These are phyloP conservation scores for Perkinsus chesapeaki DNA, from an alignment of 169 alveolate genomes.

Conservation along the genomic window DNA sequence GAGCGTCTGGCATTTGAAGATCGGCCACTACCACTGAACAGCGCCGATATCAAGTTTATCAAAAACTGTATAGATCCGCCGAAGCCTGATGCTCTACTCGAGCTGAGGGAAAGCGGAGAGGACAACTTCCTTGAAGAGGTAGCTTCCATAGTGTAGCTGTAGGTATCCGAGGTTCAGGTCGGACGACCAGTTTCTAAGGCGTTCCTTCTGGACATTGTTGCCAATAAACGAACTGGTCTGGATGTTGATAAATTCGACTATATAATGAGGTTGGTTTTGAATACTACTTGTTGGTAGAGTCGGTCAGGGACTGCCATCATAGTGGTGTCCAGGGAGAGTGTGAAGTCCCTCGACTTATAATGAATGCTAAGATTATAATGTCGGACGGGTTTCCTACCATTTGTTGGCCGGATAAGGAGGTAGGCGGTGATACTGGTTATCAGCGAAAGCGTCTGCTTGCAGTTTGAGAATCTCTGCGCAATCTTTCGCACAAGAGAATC, in stretches of 20 bases:
- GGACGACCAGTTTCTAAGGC: background rate
- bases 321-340: slow-evolving; percentile 33
- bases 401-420: background rate
- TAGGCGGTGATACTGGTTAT: slow-evolving; percentile 21
- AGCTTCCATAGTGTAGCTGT: slow-evolving; percentile 29
- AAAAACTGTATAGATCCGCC: background rate
- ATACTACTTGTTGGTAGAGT: slow-evolving; percentile 40
- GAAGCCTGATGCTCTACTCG: background rate
- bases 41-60: background rate
- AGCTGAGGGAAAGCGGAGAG: slow-evolving; percentile 6
- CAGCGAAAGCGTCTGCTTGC: background rate
- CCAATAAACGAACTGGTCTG: slow-evolving; percentile 67
- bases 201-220: slow-evolving; percentile 65
- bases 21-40: background rate
- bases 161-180: slow-evolving; percentile 34
- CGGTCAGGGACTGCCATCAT: slow-evolving; percentile 29
- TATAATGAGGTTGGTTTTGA: slow-evolving; percentile 64
- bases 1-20: background rate
- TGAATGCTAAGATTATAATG: background rate
- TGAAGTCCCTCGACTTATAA: slow-evolving; percentile 14
- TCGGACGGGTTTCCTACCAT: background rate
- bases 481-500: slow-evolving; percentile 54
- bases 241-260: slow-evolving; percentile 82
- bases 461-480: slow-evolving; percentile 46
- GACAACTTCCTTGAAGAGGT: slow-evolving; percentile 19